phyloP scores from a whole-genome alignment of 768 basidiomycete genomes.

The Basidioascus undulatus region DNA sequence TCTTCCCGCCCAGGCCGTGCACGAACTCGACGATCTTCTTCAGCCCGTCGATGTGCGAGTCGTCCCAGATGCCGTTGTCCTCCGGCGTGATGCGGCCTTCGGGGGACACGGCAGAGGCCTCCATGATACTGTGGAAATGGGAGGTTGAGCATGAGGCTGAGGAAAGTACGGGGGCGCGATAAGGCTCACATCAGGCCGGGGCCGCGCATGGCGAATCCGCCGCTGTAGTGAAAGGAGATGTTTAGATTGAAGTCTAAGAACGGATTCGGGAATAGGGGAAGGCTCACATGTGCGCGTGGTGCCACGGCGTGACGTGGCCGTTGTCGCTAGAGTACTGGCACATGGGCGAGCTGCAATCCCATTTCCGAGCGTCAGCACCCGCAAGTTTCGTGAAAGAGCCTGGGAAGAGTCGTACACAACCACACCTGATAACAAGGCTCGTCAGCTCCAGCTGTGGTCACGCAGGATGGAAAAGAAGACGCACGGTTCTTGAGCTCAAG shows the following conservation, averaged over 20 bases:
- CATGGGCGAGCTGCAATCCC: constrained; percentile 66
- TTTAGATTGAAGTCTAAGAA: background rate
- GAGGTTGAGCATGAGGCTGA: constrained; percentile 31
- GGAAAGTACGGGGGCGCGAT: constrained; percentile 29
- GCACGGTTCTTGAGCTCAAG: constrained; percentile 50
- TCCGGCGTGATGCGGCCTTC: constrained; percentile 49
- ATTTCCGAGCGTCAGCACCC: too few relatives aligned
- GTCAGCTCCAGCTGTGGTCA: background rate
- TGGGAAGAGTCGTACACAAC: background rate
- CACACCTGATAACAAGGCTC: background rate
- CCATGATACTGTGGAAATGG: constrained; percentile 7
- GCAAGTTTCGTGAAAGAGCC: too few relatives aligned
- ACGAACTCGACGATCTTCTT: constrained; percentile 49
- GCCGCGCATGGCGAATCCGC: constrained; percentile 41
- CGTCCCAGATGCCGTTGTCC: constrained; percentile 52
- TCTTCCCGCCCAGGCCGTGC: constrained; percentile 40
- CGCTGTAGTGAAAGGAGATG: background rate
- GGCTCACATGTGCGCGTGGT: constrained; percentile 48
- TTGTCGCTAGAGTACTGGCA: constrained; percentile 54
- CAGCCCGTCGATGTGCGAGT: constrained; percentile 30
- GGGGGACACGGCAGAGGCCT: constrained; percentile 14
- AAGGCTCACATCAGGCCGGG: constrained; percentile 46
- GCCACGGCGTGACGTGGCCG: constrained; percentile 53
- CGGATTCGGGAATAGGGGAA: background rate
- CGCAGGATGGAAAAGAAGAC: constrained; percentile 16